Conservation (phyloP, 495 filamentous ascomycete genomes). For the Astrocystis sublimbata region DNA sequence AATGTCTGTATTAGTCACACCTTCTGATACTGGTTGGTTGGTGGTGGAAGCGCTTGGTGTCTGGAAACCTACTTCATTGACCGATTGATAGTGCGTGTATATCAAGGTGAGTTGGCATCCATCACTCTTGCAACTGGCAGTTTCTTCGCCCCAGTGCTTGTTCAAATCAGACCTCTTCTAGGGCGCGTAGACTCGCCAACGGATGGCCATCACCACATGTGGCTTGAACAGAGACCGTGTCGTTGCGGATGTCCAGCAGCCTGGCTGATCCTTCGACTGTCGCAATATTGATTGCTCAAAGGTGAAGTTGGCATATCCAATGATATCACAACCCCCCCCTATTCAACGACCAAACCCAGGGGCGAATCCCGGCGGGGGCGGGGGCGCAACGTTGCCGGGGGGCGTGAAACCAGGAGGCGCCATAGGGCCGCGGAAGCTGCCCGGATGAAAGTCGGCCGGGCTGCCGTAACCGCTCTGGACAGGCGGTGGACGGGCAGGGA, state of each 20-base stretch:
- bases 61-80: constrained; percentile 11
- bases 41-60: constrained; percentile 7
- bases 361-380: constrained; percentile 53
- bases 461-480: constrained; percentile 77
- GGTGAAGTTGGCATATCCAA: neutral
- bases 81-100: no score
- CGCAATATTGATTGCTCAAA: neutral
- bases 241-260: neutral
- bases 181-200: neutral
- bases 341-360: constrained; percentile 36
- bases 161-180: neutral
- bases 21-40: no score
- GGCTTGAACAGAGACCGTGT: neutral
- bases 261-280: neutral
- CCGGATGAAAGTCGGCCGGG: constrained; percentile 64
- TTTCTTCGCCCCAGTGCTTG: neutral
- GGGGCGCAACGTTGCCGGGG: constrained; percentile 46
- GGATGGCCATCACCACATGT: neutral
- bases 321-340: neutral
- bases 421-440: constrained; percentile 48
- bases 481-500: constrained; percentile 78
- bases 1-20: constrained; percentile 17
- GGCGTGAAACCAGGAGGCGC: constrained; percentile 53
- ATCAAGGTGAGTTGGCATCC: neutral
- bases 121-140: neutral